Evolutionary conservation across 148 eudicot genomes (phyloP).

Genomic region (Arctostaphylos glauca): DNA sequence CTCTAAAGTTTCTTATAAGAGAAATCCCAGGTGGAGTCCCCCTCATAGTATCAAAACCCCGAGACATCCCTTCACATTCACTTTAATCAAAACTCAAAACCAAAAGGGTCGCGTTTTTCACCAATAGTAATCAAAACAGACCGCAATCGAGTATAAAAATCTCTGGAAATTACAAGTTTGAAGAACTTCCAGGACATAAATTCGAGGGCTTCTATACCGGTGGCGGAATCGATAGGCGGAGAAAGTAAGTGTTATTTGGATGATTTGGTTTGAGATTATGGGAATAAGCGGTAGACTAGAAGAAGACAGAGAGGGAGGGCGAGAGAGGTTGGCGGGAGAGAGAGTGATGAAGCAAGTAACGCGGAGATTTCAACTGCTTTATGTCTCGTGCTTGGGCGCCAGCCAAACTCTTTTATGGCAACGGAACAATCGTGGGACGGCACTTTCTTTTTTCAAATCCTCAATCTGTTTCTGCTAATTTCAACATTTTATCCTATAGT

Average conservation of each 20-base stretch:
- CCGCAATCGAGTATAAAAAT: not conserved
- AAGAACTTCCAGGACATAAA: not conserved
- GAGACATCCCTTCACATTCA: conserved; percentile 29
- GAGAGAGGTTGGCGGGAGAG: not conserved
- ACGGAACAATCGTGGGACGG: not conserved
- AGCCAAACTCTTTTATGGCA: not conserved
- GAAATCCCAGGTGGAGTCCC: conserved; percentile 69
- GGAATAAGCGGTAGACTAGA: not conserved
- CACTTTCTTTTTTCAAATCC: too few relatives aligned
- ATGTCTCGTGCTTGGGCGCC: not conserved
- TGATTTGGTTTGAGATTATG: not conserved
- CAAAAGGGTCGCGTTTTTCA: not conserved
- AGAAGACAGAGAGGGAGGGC: not conserved
- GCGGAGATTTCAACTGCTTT: not conserved
- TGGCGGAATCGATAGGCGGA: not conserved
- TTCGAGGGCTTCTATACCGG: not conserved
- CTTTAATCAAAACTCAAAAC: not conserved
- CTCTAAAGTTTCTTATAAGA: conserved; percentile 54
- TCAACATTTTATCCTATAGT: too few relatives aligned
- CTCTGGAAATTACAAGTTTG: not conserved
- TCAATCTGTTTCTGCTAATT: too few relatives aligned
- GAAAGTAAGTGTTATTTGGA: not conserved
- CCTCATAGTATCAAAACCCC: conserved; percentile 27
- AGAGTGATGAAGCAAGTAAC: not conserved
- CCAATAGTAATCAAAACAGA: not conserved